These are phyloP conservation scores for Entrophospora sp. DNA, from an alignment of 192 early-diverging fungal genomes.

Conservation along the genomic window DNA sequence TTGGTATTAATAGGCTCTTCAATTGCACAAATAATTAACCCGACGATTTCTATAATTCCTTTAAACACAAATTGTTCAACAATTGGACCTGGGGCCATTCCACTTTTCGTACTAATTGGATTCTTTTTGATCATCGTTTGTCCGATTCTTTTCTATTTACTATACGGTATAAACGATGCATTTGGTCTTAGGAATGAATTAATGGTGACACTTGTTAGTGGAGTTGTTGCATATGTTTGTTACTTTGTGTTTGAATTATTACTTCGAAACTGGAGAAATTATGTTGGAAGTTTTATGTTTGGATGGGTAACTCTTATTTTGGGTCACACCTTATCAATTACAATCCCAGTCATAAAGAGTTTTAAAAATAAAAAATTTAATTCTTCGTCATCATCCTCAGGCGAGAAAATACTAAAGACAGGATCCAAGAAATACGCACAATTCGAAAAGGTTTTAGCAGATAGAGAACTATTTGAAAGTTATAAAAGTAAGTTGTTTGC, in stretches of 20 bases:
- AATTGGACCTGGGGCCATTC: not conserved
- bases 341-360: not conserved
- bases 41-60: not conserved
- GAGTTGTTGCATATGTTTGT: not conserved
- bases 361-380: not conserved
- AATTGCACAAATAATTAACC: not conserved
- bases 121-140: not conserved
- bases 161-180: constrained; percentile 8
- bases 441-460: constrained; percentile 4
- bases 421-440: not conserved
- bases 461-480: not conserved
- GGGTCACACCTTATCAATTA: constrained; percentile 15
- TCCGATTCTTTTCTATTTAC: not conserved
- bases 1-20: not conserved
- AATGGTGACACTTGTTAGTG: not conserved
- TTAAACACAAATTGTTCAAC: not conserved
- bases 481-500: constrained; percentile 20
- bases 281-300: constrained; percentile 12
- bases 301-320: not conserved
- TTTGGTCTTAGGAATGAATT: constrained; percentile 15
- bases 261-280: not conserved
- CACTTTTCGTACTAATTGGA: not conserved
- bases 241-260: not conserved
- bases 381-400: not conserved
- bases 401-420: not conserved